Conservation (phyloP, 2,329 filamentous ascomycete species). For the Zymoseptoria crescenta region DNA sequence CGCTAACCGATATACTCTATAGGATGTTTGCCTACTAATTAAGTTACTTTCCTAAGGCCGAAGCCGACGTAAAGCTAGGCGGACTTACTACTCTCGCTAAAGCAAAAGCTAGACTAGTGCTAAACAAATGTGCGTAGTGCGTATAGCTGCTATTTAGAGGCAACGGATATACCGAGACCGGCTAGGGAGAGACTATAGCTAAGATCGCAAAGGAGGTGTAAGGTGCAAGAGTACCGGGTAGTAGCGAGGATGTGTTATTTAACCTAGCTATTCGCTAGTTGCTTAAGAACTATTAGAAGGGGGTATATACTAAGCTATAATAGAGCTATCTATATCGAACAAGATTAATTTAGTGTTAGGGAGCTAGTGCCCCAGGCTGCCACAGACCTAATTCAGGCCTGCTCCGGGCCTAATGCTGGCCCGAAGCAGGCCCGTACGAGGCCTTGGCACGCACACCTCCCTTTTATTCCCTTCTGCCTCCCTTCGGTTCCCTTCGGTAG, state of each 20-base stretch:
- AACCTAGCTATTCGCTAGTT: constrained; percentile 1
- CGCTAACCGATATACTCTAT: constrained; percentile 23
- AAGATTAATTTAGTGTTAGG: too few species aligned
- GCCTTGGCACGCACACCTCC: too few species aligned
- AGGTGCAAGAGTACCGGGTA: constrained; percentile 4
- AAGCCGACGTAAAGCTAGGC: constrained; percentile 55
- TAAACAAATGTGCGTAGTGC: constrained; percentile 60
- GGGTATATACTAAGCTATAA: neutral
- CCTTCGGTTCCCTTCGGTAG: too few species aligned
- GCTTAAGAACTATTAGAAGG: neutral
- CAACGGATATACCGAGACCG: constrained; percentile 59
- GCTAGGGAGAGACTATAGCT: constrained; percentile 61
- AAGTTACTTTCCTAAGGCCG: constrained; percentile 48
- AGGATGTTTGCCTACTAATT: constrained; percentile 53
- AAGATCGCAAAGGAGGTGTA: constrained; percentile 39
- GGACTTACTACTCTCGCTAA: constrained; percentile 64
- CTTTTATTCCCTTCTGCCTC: too few species aligned
- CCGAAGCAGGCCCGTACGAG: too few species aligned
- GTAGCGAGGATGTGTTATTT: constrained; percentile 3
- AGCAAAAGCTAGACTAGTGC: constrained; percentile 60
- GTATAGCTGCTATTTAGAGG: constrained; percentile 65
- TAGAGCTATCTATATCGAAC: too few species aligned
- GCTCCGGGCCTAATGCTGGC: too few species aligned
- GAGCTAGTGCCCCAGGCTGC: too few species aligned
- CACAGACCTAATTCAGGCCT: too few species aligned